Evolutionary conservation across 306 rosid species (phyloP).

Genomic region (Dalbergia cultrata): DNA sequence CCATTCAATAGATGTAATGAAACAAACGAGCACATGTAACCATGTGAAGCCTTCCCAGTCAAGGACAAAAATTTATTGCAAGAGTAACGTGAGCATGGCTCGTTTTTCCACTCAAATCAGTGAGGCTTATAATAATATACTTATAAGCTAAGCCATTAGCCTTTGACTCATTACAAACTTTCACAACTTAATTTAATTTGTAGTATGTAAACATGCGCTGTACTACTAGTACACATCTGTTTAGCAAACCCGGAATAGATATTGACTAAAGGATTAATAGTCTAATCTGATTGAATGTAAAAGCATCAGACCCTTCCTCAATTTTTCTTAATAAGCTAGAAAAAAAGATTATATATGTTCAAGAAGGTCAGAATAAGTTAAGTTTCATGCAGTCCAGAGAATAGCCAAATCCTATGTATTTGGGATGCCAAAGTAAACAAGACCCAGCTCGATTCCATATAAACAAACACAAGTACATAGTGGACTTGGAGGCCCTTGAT

Average conservation of each 20-base stretch:
- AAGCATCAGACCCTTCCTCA: background rate
- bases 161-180: constrained; percentile 17
- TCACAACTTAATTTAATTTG: background rate
- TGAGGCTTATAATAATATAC: background rate
- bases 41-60: constrained; percentile 52
- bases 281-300: constrained; percentile 7
- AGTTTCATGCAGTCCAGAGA: background rate
- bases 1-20: constrained; percentile 9
- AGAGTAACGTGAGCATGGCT: constrained; percentile 40
- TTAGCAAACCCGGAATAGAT: constrained; percentile 10
- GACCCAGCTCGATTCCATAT: constrained; percentile 44
- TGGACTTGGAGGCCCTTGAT: constrained; percentile 3
- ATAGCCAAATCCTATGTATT: constrained; percentile 41
- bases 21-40: constrained; percentile 54
- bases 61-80: constrained; percentile 45
- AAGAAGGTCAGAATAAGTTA: constrained; percentile 9
- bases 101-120: constrained; percentile 18
- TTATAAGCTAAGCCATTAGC: constrained; percentile 5
- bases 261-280: constrained; percentile 19
- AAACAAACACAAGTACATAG: constrained; percentile 15
- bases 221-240: background rate
- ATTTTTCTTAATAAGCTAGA: background rate
- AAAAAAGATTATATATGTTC: background rate
- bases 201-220: background rate
- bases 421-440: constrained; percentile 34